These are phyloP conservation scores for Atalantia buxifolia DNA, from an alignment of 345 rosid genomes.

Conservation along the genomic window DNA sequence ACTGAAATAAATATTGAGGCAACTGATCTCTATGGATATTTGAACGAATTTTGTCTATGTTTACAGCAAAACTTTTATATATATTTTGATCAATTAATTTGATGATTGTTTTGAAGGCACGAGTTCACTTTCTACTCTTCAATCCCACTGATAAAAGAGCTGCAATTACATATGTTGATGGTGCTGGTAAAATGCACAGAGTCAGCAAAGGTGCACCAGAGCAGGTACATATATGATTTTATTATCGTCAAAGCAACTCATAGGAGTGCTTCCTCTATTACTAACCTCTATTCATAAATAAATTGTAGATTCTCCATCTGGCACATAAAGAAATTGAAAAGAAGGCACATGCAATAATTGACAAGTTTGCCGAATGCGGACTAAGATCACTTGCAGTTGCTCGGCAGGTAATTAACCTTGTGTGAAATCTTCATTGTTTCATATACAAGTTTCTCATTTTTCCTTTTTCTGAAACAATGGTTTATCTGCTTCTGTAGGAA, in stretches of 20 bases:
- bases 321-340: constrained; percentile 45
- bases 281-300: constrained; percentile 1
- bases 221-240: constrained; percentile 29
- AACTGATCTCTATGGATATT: no score
- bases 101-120: constrained; percentile 23
- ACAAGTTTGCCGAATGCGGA: constrained; percentile 60
- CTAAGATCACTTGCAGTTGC: constrained; percentile 65
- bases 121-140: constrained; percentile 41
- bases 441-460: no score
- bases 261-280: background rate
- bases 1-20: background rate
- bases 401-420: constrained; percentile 41
- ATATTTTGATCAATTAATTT: background rate
- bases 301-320: constrained; percentile 45
- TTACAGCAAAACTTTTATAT: background rate
- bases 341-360: constrained; percentile 46
- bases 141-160: constrained; percentile 43
- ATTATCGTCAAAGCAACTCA: background rate
- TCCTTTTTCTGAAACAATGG: no score
- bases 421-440: no score
- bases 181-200: constrained; percentile 46
- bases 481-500: constrained; percentile 41
- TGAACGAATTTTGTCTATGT: no score
- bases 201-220: constrained; percentile 71
- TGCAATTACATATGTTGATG: constrained; percentile 34